A percentile compares a stretch with the other conserved stretches of the same genome.
Conservation (phyloP, 2,329 filamentous ascomycete genomes). For the Exophiala calicioides region DNA sequence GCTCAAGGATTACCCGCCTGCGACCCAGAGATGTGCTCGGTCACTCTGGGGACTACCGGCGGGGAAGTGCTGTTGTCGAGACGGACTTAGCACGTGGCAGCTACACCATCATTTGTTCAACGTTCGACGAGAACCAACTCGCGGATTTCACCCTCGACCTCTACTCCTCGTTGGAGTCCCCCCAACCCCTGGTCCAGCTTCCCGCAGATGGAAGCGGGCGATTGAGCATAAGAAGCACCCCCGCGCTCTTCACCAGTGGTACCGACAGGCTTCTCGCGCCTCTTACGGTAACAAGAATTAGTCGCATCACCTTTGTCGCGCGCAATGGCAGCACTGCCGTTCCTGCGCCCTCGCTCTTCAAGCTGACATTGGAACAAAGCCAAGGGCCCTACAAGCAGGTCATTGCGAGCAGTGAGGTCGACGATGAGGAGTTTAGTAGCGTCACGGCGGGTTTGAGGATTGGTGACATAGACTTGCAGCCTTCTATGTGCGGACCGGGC, state of each 20-base stretch:
- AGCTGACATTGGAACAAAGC: constrained; percentile 72
- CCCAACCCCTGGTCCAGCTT: constrained; percentile 51
- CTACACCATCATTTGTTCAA: constrained; percentile 53
- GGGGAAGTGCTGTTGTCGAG: constrained; percentile 72
- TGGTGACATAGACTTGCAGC: constrained; percentile 72
- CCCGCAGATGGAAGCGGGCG: constrained; percentile 74
- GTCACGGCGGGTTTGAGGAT: constrained; percentile 66
- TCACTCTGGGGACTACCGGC: constrained; percentile 85
- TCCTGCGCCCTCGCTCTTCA: constrained; percentile 52
- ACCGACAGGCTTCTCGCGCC: constrained; percentile 57
- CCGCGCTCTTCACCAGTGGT: constrained; percentile 52
- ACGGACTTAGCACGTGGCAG: constrained; percentile 65
- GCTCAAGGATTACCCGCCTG: constrained; percentile 65
- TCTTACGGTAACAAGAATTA: constrained; percentile 56
- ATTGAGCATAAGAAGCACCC: constrained; percentile 61
- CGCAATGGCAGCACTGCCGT: constrained; percentile 40
- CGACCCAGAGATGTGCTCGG: constrained; percentile 73
- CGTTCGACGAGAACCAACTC: constrained; percentile 47
- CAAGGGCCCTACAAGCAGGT: constrained; percentile 67
- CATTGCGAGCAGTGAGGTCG: constrained; percentile 54
- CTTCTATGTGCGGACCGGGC: constrained; percentile 50
- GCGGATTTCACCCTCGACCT: constrained; percentile 74
- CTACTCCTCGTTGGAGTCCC: constrained; percentile 40
- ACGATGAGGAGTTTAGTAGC: constrained; percentile 75
- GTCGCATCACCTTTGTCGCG: constrained; percentile 60